Evolutionary conservation across 805 yeast species (phyloP), one percentile per base, ranked within the genome.

Genomic region (Nematodospora valgi): DNA sequence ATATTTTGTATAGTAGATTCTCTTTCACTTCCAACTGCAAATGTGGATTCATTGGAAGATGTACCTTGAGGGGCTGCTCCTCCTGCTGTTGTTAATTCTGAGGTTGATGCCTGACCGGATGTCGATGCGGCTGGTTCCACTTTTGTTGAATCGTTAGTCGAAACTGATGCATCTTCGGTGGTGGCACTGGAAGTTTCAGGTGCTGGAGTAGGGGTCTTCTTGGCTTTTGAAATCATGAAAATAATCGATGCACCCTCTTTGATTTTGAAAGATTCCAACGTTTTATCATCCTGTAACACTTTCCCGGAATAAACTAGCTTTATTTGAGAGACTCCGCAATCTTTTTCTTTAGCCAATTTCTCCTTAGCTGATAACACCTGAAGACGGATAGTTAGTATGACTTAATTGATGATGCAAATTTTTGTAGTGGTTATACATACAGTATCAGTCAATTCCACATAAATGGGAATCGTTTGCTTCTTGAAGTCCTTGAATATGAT

Each of bases 271-370:
- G 74, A 71, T 33, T 73, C 82, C 40, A 91, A 70, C 3, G 83
- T 71, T 54, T 86, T 84, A 30, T 76, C 85, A 64, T 93, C 95
- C 51, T 78, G 86, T 33, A 93, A 76, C 28, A 93, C 91, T 55
- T 88, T 88, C 32, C 85, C 96, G 1, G 97, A 87, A 58, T 82
- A 93, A 41, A 93, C 95, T 53, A 93, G 78, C 65, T 89, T 91
- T 56, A 91, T 78, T 52, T 82, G 89, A 2, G 75, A 59, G 2
- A 78, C 73, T 16, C 81, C 91, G 48, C 86, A 81, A 11, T 72
- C 77, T 49, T 85, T 83, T 38, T 72, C 66, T 14, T 68, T 63
- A 1, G 88, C 93, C 34, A 93, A 69, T 48, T 77, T 76, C 49
- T 78, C 80, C 61, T 89, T 91, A 13, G 80, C 80, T n/a, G 78